Base-by-base conservation (phyloP, 2,329 filamentous ascomycete genomes). In the Sporothrix euskadiensis region DNA sequence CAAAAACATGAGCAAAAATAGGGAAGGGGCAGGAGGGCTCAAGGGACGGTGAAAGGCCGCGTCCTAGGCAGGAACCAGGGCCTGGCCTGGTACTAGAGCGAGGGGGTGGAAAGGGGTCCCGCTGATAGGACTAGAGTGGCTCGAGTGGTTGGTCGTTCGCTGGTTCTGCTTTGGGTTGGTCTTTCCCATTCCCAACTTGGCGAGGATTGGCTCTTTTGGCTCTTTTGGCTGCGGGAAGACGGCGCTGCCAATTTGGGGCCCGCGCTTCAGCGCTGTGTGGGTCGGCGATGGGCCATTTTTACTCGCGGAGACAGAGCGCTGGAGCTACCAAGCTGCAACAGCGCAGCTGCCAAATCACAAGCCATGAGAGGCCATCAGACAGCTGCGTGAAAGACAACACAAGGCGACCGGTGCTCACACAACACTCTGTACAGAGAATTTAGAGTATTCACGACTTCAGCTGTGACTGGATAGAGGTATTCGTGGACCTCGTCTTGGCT, bases 251-350 rank as follows among this genome's bases (percentile, higher is more conserved):
- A 71, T 49, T 39, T 32, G 69, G 54, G 69, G 69, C 39, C 49
- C 32, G 69, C 32, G 69, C 69, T 47, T 54, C 69, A 59, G 69
- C 49, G 39, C 9, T 14, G 41, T 71, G 69, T 71, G 69, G 69
- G 69, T 57, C 69, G 52, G 35, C 32, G 6, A 30, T 54, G 66
- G 30, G 30, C 19, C 66, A 9, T 39, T 56, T 54, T 49, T 8
- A 69, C 44, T 69, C 66, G 66, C 47, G 16, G 16, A 41, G 16
- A 12, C 16, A 44, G 14, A 12, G 30, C 65, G 14, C 26, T 49
- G 63, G 61, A 66, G 65, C 41, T 32, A 14, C 44, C 47, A 52
- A 44, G 44, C 47, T 68, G 65, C 44, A 8, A 68, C 65, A n/a
- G 44, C 7, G 22, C 7, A n/a, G 35, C 65, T 22, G 26, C 65